These are phyloP conservation scores for Pseudocercospora musae DNA, from an alignment of 2,329 filamentous ascomycete genomes.

Conservation along the genomic window DNA sequence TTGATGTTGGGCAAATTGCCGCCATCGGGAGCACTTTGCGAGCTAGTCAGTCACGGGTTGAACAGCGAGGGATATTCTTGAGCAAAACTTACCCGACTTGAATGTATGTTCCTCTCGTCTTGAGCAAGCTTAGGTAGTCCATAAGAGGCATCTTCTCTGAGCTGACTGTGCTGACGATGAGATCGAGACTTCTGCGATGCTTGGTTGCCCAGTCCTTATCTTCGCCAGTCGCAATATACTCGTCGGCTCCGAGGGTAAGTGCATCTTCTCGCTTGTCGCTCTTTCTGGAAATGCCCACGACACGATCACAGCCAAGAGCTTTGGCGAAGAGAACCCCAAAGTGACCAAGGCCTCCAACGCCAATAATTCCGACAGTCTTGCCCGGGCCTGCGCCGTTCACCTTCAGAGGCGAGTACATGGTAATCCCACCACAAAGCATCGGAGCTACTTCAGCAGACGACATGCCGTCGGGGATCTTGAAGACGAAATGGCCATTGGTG, in stretches of 20 bases:
- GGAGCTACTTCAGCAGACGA: neutral
- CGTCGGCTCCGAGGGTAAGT: slow-evolving; percentile 58
- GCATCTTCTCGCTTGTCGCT: slow-evolving; percentile 58
- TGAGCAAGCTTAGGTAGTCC: slow-evolving; percentile 59
- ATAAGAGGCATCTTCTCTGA: slow-evolving; percentile 60
- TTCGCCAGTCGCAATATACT: slow-evolving; percentile 56
- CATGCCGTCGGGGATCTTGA: neutral
- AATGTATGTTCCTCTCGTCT: slow-evolving; percentile 58
- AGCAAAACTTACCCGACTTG: slow-evolving; percentile 49
- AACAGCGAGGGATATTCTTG: neutral
- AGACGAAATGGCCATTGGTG: neutral
- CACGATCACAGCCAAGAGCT: slow-evolving; percentile 64
- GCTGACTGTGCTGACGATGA: slow-evolving; percentile 59
- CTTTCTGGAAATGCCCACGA: slow-evolving; percentile 62
- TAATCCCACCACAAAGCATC: neutral
- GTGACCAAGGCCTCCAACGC: neutral
- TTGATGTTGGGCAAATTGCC: slow-evolving; percentile 51
- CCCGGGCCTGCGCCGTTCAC: neutral
- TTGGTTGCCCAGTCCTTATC: slow-evolving; percentile 58
- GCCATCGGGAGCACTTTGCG: slow-evolving; percentile 57
- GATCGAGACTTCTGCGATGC: slow-evolving; percentile 51
- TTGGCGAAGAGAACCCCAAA: slow-evolving; percentile 56
- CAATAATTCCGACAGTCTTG: neutral
- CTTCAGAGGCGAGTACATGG: neutral
- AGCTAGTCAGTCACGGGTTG: neutral